Evolutionary conservation across 2,329 filamentous ascomycete genomes (phyloP), one percentile per base, ranked within the genome.

Genomic region (Fusarium nelsonii): DNA sequence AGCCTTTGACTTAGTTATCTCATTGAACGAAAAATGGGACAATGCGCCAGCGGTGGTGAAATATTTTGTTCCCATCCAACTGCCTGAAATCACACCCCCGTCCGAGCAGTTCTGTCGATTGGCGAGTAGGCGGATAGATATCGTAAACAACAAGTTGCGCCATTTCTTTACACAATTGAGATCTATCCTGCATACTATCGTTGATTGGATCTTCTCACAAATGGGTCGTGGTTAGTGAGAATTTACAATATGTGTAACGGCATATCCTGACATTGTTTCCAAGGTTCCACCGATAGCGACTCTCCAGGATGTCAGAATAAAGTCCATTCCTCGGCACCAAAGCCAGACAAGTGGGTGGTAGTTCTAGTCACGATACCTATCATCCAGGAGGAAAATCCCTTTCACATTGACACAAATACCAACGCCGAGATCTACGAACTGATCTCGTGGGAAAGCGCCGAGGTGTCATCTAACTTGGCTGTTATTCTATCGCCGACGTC

Each of bases 61-160:
- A 28, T 68, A 68, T 15, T 68, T 65, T 48, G 45, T 65, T 26
- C 62, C 62, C 0, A n/a, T 68, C 11, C 37, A 52, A 2, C 49
- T 65, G 11, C 46, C 58, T 2, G 20, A 54, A 6, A 32, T 68
- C 0, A 32, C 39, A 5, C 64, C 65, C 15, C 65, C 65, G 0
- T 68, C 49, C 32, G 65, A 68, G 15, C 60, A 68, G 4, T 40
- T 68, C 9, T 8, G 26, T 3, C 11, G n/a, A 5, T 20, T 36
- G 1, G 23, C 34, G 1, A 26, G 16, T 6, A 49, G 6, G 0
- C 12, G 33, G 3, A 20, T 65, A 8, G 39, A 11, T 0, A 34
- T 18, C 3, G 20, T 26, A 12, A 28, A 26, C 11, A 18, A 4
- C 0, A 43, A 18, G 6, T 16, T 43, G 9, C 48, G 16, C 1